Evolutionary conservation across 2,329 filamentous ascomycete genomes (phyloP), one percentile per base, ranked within the genome.

Genomic region (Neospermospora avenae): DNA sequence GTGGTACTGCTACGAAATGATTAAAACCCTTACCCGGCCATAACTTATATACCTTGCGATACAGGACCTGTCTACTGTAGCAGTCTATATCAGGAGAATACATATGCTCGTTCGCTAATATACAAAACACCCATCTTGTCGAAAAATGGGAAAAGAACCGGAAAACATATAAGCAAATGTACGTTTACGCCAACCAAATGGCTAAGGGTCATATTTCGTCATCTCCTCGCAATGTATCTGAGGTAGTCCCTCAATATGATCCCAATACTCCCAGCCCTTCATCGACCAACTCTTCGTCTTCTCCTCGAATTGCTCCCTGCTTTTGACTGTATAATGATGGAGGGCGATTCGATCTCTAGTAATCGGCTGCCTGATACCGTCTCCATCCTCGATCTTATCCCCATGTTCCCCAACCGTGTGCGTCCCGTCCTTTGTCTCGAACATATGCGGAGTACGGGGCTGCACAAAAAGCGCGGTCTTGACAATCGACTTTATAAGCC

Each of bases 271-370:
- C 62, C 67, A 68, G 2, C 58, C 56, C 55, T 72, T 63, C 59
- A 54, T 62, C 60, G 69, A 69, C 16, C 70, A 67, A 18, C 65
- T 63, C 46, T 58, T 58, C 54, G 69, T 65, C 63, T 72, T 72
- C 55, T 68, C 67, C 62, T 67, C 65, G 55, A 69, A 74, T 58
- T 74, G 68, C 62, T 73, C 68, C 25, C 66, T 60, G 56, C 70
- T 73, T 63, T 74, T 73, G 44, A 70, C 56, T 4, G 70, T 70
- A 62, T 73, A 75, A 57, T 74, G 72, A 59, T 74, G 73, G 56
- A 74, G 48, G 2, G 66, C 66, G 49, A 74, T 66, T 25, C 69
- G 59, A 44, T 71, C 64, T 34, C 69, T 68, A 14, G 69, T 71
- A 37, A 63, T 63, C 14, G 61, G 56, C 22, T 46, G 44, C 25